Base-by-base conservation (phyloP, 78 protist genomes). In the Tieghemostelium lacteum region DNA sequence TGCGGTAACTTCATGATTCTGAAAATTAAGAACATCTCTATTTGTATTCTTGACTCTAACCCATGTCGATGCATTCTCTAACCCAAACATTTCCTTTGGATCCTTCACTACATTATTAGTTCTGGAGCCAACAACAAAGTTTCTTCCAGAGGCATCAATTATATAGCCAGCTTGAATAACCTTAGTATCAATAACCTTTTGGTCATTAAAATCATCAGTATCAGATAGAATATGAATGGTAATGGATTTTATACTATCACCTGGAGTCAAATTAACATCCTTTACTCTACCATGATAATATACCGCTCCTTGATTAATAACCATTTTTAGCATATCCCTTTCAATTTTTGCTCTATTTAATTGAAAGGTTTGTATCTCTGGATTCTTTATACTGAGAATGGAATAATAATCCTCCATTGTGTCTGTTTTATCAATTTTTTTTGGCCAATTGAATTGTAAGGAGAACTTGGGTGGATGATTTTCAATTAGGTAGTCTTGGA, bases 271-370 rank as follows among this genome's bases (percentile, higher is more conserved):
- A 29, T 73, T 67, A 2, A 73, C 67, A 36, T 73, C 67, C 28
- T 55, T 73, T 8, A 73, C 83, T 42, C 67, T 54, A 39, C 83
- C 83, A 60, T 73, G 83, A 26, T 73, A 73, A n/a, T 73, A 73
- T 1, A 73, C 54, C 0, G 52, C 83, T 58, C 83, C 83, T 58
- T 37, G 45, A 1, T 58, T 22, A 12, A 33, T 33, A 2, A 73
- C 67, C 83, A 73, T 73, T 24, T 73, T 33, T 12, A 73, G 4
- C 0, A 73, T 24, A 24, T 73, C 83, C 16, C 50, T 73, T 17
- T 73, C 83, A 7, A 73, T 37, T 37, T 73, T 73, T n/a, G 58
- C 3, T 19, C 83, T 61, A 60, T 73, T 73, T 60, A 73, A 39
- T 24, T 73, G 83, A 57, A 73, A 73, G 6, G 83, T 20, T 39